phyloP scores from a whole-genome alignment of 2,329 filamentous ascomycete genomes.

The Ustulina deusta region DNA sequence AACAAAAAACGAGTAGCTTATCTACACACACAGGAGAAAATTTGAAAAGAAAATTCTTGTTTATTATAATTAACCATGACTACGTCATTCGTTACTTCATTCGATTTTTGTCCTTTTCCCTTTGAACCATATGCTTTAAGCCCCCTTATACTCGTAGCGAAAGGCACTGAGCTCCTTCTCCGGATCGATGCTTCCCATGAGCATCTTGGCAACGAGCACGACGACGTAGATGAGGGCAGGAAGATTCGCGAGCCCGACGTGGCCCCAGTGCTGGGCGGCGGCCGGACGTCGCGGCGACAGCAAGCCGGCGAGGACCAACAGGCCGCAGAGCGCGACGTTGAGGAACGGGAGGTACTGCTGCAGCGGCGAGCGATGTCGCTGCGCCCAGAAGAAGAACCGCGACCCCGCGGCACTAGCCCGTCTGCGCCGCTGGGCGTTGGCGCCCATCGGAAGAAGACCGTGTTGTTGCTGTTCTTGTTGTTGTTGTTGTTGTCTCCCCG shows the following conservation, averaged over 20 bases:
- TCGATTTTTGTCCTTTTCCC: background rate
- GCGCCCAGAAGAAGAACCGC: constrained; percentile 36
- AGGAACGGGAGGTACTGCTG: constrained; percentile 69
- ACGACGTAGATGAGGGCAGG: constrained; percentile 71
- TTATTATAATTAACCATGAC: constrained; percentile 2
- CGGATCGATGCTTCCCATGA: constrained; percentile 77
- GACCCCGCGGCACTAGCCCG: constrained; percentile 12
- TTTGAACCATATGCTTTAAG: constrained; percentile 46
- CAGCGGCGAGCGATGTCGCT: constrained; percentile 59
- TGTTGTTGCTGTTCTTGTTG: background rate
- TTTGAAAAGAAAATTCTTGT: background rate
- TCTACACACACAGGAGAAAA: background rate
- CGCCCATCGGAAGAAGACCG: constrained; percentile 24
- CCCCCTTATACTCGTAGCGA: constrained; percentile 76
- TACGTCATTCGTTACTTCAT: background rate
- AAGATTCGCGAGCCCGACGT: constrained; percentile 61
- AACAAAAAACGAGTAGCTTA: background rate
- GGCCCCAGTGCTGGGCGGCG: constrained; percentile 48
- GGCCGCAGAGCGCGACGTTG: constrained; percentile 67
- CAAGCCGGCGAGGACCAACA: constrained; percentile 63
- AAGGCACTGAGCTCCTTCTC: constrained; percentile 71
- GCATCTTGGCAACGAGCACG: constrained; percentile 70
- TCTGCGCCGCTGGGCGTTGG: constrained; percentile 39
- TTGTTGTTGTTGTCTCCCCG: background rate
- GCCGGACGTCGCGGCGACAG: constrained; percentile 43